Evolutionary conservation across 352 stramenopile genomes (phyloP), one percentile per base, ranked within the genome.

Genomic region (Globisporangium nunn): DNA sequence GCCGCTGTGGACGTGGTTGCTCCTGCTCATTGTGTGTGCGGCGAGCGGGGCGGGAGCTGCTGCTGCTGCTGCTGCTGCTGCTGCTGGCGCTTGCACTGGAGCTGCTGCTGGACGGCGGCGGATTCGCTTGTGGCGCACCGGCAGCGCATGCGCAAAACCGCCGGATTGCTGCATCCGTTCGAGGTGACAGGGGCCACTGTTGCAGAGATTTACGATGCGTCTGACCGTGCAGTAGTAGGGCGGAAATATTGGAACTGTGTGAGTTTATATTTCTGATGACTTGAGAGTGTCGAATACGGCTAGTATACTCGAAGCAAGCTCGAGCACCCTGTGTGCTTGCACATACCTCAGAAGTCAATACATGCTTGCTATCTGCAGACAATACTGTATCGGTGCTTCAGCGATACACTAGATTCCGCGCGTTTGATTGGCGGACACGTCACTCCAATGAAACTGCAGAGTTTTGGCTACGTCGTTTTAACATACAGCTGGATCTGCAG

Each of bases 71-170:
- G 23, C 29, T 29, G 18, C 15, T 60, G 54, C 39, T 23, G 23
- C 23, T 23, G 23, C 23, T 23, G 23, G 23, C 23, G 23, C 23
- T 23, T 23, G 23, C 23, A 23, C 23, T 23, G 23, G 23, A 23
- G 23, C 6, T 29, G 35, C 17, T 54, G 18, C 18, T 47, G 33
- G 40, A 47, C 44, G 52, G 35, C 54, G 49, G 31, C 33, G 41
- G 41, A 35, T 53, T 53, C 28, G 40, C 35, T 53, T 43, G 46
- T 60, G 45, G 6, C 17, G 3, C n/a, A 18, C 15, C 6, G 6
- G 44, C 8, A n/a, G 47, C 40, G 35, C 23, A 53, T 54, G 37
- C 46, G 23, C n/a, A 52, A 50, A 48, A 57, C 48, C 48, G n/a
- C 46, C 30, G 30, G 44, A 49, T 49, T 49, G 44, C 44, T 49